A percentile compares a stretch with the other conserved stretches of the same genome.
These are phyloP conservation scores for Durotheca rogersii DNA, from an alignment of 495 filamentous ascomycete species.

Conservation along the genomic window DNA sequence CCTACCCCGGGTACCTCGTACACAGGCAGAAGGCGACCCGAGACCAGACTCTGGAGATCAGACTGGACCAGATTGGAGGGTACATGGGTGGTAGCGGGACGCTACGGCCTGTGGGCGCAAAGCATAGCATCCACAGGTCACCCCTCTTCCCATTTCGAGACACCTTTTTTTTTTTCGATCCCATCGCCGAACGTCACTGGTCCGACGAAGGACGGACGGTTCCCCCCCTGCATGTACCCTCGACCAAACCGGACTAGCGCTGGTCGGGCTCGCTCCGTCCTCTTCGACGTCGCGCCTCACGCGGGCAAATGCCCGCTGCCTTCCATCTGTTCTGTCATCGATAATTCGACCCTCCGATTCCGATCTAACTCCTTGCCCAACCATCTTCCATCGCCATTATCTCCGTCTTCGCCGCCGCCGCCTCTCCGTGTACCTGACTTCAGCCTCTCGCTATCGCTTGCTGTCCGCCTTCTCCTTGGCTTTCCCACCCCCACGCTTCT, in stretches of 20 bases:
- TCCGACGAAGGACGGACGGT: slow-evolving; percentile 8
- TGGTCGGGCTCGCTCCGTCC: slow-evolving; percentile 26
- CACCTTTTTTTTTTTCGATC: slow-evolving; percentile 13
- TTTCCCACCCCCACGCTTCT: too few species aligned
- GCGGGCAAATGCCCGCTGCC: slow-evolving; percentile 18
- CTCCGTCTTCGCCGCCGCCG: slow-evolving; percentile 5
- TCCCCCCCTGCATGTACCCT: slow-evolving; percentile 20
- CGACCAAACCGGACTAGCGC: slow-evolving; percentile 13
- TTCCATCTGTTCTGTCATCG: slow-evolving; percentile 16
- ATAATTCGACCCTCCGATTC: slow-evolving; percentile 8
- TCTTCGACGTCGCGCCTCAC: slow-evolving; percentile 35
- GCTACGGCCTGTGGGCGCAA: too few species aligned
- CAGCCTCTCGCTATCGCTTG: slow-evolving; percentile 4
- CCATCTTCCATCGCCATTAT: slow-evolving; percentile 10
- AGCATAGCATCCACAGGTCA: too few species aligned
- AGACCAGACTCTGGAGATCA: too few species aligned
- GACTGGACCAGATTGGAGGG: not conserved
- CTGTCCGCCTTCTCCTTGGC: not conserved
- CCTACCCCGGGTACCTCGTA: too few species aligned
- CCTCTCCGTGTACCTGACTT: not conserved
- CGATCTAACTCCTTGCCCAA: slow-evolving; percentile 5
- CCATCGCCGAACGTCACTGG: slow-evolving; percentile 16
- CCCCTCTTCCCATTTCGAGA: slow-evolving; percentile 1
- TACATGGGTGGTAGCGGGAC: not conserved
- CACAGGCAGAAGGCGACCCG: too few species aligned